Base-by-base conservation (phyloP, 768 basidiomycete species). In the Naematelia aurantialba region DNA sequence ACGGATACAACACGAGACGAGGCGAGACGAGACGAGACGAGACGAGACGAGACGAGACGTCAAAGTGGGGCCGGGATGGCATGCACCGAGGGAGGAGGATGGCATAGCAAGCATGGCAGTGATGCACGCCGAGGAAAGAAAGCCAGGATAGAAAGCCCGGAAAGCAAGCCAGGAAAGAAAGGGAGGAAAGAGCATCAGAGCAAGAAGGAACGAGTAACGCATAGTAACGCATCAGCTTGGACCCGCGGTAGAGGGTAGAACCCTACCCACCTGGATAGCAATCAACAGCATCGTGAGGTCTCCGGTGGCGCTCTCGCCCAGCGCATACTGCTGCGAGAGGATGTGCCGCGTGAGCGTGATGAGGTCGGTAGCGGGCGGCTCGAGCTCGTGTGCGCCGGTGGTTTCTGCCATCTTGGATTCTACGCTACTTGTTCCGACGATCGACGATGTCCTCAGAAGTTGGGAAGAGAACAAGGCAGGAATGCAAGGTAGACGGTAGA, bases 341-440 rank as follows among this genome's bases (percentile, higher is more conserved):
- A 97, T 89, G 82, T 96, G 91, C 57, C 91, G 84, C 61, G 92
- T 96, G 72, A 96, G 84, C 50, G 92, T 96, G 79, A 94, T 89
- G 68, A 96, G 81, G 75, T 96, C 91, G 45, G 88, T 88, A 80
- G 81, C 86, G 62, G 89, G 89, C 57, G 82, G 75, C 68, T 89
- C 86, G 72, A 88, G 85, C 70, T 83, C 69, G 14, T 47, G 47
- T 14, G 50, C 52, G n/a, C n/a, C n/a, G n/a, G n/a, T n/a, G n/a
- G n/a, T n/a, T 39, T 54, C 59, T 29, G 53, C 14, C 53, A 51
- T 55, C 4, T 42, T 61, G 47, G 1, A 27, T 39, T 39, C 8
- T 39, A 8, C 34, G 34, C 17, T 39, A 17, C 17, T 8, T 39
- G 34, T 8, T 39, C 17, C 34, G 8, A n/a, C n/a, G n/a, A n/a